Conservation (phyloP, 768 basidiomycete species). For the Auricularia sp. region DNA sequence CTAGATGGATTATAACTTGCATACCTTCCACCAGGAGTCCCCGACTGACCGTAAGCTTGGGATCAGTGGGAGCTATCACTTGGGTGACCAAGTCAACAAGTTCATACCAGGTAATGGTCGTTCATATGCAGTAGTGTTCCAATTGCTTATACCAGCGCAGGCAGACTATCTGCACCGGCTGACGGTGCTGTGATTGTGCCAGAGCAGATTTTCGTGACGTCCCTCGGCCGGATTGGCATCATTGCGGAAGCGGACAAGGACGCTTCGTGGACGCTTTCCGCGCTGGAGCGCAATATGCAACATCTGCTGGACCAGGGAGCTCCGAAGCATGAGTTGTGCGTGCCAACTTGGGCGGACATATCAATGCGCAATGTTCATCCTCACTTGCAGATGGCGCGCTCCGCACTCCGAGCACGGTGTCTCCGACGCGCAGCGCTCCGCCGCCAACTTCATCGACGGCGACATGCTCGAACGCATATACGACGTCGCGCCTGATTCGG, state of each 20-base stretch:
- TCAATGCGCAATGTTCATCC: neutral
- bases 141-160: constrained; percentile 23
- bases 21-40: constrained; percentile 44
- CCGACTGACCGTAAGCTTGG: constrained; percentile 42
- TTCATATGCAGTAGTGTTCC: neutral
- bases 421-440: constrained; percentile 44
- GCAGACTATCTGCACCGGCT: constrained; percentile 39
- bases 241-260: constrained; percentile 50
- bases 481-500: constrained; percentile 27
- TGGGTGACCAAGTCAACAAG: constrained; percentile 70
- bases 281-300: constrained; percentile 66
- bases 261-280: constrained; percentile 49
- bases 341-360: neutral
- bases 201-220: constrained; percentile 64
- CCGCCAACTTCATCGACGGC: constrained; percentile 80
- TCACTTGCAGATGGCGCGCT: constrained; percentile 48
- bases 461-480: constrained; percentile 70
- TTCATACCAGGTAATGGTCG: constrained; percentile 49
- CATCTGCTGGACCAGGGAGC: constrained; percentile 42
- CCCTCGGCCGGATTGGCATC: constrained; percentile 69
- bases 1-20: constrained; percentile 58
- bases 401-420: constrained; percentile 48
- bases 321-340: constrained; percentile 51
- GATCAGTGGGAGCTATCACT: constrained; percentile 56
- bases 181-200: constrained; percentile 35